These are phyloP conservation scores for Xanthoconium separans DNA, from an alignment of 1,284 basidiomycete species.

Conservation along the genomic window DNA sequence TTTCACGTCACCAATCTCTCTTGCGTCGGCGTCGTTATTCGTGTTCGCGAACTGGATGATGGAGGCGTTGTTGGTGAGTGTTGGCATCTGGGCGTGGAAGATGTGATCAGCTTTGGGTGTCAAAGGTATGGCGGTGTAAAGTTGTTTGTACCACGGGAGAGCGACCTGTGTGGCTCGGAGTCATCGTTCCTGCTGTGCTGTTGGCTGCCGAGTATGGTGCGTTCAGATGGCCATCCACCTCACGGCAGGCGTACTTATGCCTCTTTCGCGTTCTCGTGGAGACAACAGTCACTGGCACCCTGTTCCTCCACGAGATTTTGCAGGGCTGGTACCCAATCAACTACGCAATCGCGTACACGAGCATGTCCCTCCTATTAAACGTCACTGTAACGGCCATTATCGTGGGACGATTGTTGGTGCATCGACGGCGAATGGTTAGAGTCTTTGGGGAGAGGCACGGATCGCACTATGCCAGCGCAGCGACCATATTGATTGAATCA, in stretches of 20 bases:
- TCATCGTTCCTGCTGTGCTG: conserved; percentile 13
- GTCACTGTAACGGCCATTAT: conserved; percentile 22
- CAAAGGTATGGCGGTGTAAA: conserved; percentile 27
- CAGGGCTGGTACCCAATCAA: background rate
- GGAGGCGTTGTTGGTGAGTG: conserved; percentile 25
- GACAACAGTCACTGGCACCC: conserved; percentile 10
- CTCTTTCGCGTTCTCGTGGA: background rate
- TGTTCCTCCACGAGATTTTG: conserved; percentile 10
- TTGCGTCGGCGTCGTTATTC: conserved; percentile 11
- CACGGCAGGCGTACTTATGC: conserved; percentile 1
- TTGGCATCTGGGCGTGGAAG: background rate
- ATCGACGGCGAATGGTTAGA: conserved; percentile 14
- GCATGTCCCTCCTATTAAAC: conserved; percentile 20
- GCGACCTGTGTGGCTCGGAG: conserved; percentile 6
- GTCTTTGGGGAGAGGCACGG: conserved; percentile 19
- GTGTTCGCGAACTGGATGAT: conserved; percentile 27
- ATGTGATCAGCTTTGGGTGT: background rate
- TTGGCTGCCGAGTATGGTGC: conserved; percentile 15
- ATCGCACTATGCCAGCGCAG: conserved; percentile 10
- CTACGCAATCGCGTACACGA: conserved; percentile 10
- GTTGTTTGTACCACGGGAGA: conserved; percentile 20
- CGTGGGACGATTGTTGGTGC: conserved; percentile 13
- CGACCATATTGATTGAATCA: conserved; percentile 24
- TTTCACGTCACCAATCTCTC: conserved; percentile 6
- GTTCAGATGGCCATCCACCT: background rate